phyloP scores from a whole-genome alignment of 805 yeast genomes.

The Candida boleticola region DNA sequence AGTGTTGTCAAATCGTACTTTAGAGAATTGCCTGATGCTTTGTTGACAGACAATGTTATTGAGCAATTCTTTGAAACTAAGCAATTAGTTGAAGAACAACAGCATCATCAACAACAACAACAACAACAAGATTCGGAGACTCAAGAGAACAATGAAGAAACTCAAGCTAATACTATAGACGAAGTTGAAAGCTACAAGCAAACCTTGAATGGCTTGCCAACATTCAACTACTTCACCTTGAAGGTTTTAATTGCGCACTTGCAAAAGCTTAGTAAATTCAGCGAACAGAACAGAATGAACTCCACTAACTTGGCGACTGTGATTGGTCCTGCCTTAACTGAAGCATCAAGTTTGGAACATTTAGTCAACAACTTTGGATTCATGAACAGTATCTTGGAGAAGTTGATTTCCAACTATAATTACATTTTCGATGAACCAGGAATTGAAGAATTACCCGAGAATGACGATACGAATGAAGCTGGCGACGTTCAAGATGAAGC shows the following conservation, averaged over 20 bases:
- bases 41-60: conserved; percentile 66
- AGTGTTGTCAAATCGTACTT: conserved; percentile 82
- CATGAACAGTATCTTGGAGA: conserved; percentile 54
- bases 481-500: neutral
- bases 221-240: conserved; percentile 64
- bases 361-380: conserved; percentile 50
- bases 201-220: conserved; percentile 51
- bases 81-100: conserved; percentile 10
- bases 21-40: conserved; percentile 84
- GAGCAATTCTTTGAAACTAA: conserved; percentile 49
- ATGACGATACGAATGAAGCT: too few relatives aligned
- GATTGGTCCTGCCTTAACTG: conserved; percentile 63
- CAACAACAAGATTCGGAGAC: neutral
- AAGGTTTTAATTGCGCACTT: conserved; percentile 69
- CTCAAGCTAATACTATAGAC: conserved; percentile 3
- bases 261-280: conserved; percentile 62
- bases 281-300: conserved; percentile 78
- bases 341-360: conserved; percentile 49
- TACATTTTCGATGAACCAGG: conserved; percentile 29
- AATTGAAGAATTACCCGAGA: neutral
- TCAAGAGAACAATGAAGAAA: neutral
- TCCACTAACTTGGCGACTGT: conserved; percentile 89
- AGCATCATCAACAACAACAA: neutral
- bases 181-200: conserved; percentile 22
- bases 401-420: conserved; percentile 44